A percentile compares a stretch with the other conserved stretches of the same genome.
phyloP scores from a whole-genome alignment of 768 basidiomycete species.

The Psilocybe cubensis region DNA sequence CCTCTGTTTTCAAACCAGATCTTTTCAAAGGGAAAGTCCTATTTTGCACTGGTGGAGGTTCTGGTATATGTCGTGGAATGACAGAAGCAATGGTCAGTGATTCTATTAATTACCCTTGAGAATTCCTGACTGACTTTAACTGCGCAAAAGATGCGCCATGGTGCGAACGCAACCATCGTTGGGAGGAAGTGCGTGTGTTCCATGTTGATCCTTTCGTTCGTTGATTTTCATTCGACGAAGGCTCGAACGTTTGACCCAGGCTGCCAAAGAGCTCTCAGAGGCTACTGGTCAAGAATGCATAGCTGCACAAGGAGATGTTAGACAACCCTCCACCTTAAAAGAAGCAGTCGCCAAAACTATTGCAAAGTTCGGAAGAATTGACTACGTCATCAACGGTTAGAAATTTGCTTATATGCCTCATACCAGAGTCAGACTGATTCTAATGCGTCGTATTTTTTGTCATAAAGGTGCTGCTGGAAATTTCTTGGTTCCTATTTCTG shows the following conservation, averaged over 20 bases:
- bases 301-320: constrained; percentile 79
- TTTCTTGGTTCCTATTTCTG: constrained; percentile 87
- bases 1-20: constrained; percentile 70
- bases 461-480: constrained; percentile 89
- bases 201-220: neutral
- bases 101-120: constrained; percentile 10
- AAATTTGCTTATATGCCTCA: neutral
- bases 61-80: constrained; percentile 92
- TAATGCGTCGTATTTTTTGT: constrained; percentile 3
- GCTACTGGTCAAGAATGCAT: constrained; percentile 76
- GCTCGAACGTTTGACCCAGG: constrained; percentile 66
- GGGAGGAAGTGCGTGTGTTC: constrained; percentile 74
- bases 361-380: constrained; percentile 81
- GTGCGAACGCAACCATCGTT: constrained; percentile 80
- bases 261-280: constrained; percentile 72
- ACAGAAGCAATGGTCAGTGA: constrained; percentile 75
- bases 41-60: constrained; percentile 90
- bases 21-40: constrained; percentile 91
- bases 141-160: constrained; percentile 72
- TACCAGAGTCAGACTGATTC: neutral
- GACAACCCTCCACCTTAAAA: constrained; percentile 71
- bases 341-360: constrained; percentile 79
- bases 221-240: constrained; percentile 38
- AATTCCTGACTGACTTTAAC: constrained; percentile 11
- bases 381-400: constrained; percentile 93